phyloP scores from a whole-genome alignment of 176 grass and related monocot genomes.

The Stipa capillata region DNA sequence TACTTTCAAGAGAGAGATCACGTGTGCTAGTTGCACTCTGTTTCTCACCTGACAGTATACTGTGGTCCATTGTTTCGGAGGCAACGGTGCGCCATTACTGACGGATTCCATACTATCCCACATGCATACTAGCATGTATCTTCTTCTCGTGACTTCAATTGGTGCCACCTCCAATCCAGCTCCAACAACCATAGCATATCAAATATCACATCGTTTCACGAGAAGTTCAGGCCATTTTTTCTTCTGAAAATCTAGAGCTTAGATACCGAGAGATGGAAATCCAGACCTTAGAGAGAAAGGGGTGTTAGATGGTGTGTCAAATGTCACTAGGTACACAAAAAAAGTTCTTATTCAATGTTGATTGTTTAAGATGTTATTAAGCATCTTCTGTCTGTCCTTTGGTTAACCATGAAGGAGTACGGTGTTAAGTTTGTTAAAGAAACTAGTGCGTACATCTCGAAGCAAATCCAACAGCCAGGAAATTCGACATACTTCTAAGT shows the following conservation, averaged over 20 bases:
- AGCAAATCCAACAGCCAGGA: not conserved
- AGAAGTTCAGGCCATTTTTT: not conserved
- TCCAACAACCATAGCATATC: not conserved
- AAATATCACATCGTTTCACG: too few relatives aligned
- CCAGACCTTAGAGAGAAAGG: not conserved
- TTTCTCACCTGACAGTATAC: not conserved
- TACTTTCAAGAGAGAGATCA: not conserved
- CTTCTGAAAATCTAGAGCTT: not conserved
- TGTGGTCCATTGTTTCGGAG: not conserved
- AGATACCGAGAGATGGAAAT: too few relatives aligned
- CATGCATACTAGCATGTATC: not conserved
- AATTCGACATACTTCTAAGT: not conserved
- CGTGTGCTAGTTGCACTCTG: not conserved
- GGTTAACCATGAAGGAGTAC: not conserved
- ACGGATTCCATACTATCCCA: not conserved
- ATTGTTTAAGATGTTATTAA: not conserved
- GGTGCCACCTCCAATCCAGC: not conserved
- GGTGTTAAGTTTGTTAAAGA: not conserved
- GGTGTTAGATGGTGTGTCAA: constrained; percentile 1
- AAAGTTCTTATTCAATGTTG: not conserved
- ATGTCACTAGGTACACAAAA: constrained; percentile 12
- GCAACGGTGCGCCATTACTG: not conserved
- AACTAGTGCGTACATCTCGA: not conserved
- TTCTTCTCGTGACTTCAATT: not conserved
- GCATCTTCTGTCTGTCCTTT: not conserved